These are phyloP conservation scores for Neurospora sp. DNA, from an alignment of 495 filamentous ascomycete species.

Conservation along the genomic window DNA sequence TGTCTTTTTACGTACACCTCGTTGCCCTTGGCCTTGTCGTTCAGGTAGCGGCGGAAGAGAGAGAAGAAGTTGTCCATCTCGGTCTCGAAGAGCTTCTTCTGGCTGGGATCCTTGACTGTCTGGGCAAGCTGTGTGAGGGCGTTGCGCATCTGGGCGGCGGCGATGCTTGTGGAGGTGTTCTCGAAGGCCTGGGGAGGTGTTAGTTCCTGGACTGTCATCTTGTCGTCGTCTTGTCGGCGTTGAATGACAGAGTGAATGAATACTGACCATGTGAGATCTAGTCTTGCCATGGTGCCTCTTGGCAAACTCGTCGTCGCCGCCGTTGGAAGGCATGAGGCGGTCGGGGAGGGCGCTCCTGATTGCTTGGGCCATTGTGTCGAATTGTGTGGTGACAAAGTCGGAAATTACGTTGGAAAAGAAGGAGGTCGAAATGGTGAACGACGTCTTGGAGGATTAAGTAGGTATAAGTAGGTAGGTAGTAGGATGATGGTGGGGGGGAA, in stretches of 20 bases:
- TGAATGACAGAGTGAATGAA: neutral
- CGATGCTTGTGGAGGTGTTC: conserved; percentile 96
- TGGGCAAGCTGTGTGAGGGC: conserved; percentile 85
- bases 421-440: neutral
- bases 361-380: conserved; percentile 52
- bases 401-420: conserved; percentile 1
- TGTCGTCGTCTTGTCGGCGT: neutral
- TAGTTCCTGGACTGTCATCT: conserved; percentile 10
- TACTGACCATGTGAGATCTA: conserved; percentile 89
- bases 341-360: conserved; percentile 62
- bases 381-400: neutral
- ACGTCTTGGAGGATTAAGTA: neutral
- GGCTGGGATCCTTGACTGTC: conserved; percentile 65
- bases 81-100: conserved; percentile 93
- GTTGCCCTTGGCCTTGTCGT: conserved; percentile 97
- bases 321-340: conserved; percentile 59
- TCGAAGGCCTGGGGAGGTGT: conserved; percentile 71
- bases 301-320: conserved; percentile 44
- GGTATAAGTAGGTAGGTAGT: neutral
- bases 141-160: conserved; percentile 98
- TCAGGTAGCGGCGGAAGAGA: conserved; percentile 94
- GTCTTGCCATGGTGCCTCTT: conserved; percentile 89
- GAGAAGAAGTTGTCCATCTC: conserved; percentile 99
- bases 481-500: neutral
- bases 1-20: conserved; percentile 45